Percentiles rank a stretch among this genome's conserved stretches.
phyloP scores from a whole-genome alignment of 306 rosid genomes.

The Cercis canadensis region DNA sequence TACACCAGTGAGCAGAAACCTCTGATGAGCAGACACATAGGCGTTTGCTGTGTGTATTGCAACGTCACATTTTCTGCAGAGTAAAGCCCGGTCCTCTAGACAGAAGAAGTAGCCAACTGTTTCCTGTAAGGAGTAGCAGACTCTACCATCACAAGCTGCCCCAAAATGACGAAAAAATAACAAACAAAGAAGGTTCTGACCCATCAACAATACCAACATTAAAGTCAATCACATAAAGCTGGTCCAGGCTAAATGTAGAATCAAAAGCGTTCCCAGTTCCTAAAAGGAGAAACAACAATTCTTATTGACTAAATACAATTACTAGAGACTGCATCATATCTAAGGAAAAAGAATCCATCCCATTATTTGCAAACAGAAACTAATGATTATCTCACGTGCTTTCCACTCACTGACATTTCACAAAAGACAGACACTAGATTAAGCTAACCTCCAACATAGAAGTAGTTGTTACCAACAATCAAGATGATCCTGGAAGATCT shows the following conservation, averaged over 20 bases:
- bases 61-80: conserved; percentile 85
- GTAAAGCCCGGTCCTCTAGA: conserved; percentile 86
- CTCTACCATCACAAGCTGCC: conserved; percentile 34
- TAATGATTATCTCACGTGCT: conserved; percentile 7
- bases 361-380: neutral
- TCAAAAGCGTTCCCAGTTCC: conserved; percentile 14
- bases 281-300: neutral
- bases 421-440: too few species aligned
- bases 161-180: conserved; percentile 19
- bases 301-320: neutral
- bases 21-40: conserved; percentile 62
- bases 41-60: conserved; percentile 67
- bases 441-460: conserved; percentile 7
- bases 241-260: neutral
- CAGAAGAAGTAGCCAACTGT: conserved; percentile 84
- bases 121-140: conserved; percentile 61
- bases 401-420: neutral
- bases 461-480: conserved; percentile 5
- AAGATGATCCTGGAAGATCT: neutral
- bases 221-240: conserved; percentile 2
- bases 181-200: conserved; percentile 7
- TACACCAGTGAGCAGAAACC: conserved; percentile 79
- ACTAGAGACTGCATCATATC: neutral
- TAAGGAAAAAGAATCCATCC: neutral
- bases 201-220: neutral